Evolutionary conservation across 116 monocot species (phyloP).

Genomic region (Thalassia testudinum): DNA sequence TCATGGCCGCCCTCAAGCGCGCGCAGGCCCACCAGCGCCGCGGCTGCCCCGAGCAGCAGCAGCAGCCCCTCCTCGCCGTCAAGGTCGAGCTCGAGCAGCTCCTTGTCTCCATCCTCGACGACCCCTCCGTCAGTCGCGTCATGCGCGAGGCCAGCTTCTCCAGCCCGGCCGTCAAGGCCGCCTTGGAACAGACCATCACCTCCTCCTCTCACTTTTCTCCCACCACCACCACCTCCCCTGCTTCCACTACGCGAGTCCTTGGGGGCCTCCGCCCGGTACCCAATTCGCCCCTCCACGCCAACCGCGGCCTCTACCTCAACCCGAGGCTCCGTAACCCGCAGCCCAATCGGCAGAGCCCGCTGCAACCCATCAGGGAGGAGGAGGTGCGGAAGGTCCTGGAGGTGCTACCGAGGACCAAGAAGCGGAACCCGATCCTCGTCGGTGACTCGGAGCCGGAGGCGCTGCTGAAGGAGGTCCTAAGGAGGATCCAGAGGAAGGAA

Average conservation of each 20-base stretch:
- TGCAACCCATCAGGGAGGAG: constrained; percentile 10
- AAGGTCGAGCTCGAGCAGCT: constrained; percentile 93
- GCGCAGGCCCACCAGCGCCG: constrained; percentile 92
- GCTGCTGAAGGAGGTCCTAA: constrained; percentile 36
- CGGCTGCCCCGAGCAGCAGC: constrained; percentile 84
- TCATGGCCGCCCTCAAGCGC: constrained; percentile 88
- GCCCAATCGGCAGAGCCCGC: background rate
- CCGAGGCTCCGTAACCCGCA: constrained; percentile 25
- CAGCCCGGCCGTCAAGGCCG: constrained; percentile 62
- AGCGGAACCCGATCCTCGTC: constrained; percentile 72
- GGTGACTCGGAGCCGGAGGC: constrained; percentile 51
- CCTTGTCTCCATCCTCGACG: constrained; percentile 83
- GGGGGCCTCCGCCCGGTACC: background rate
- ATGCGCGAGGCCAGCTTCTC: constrained; percentile 96
- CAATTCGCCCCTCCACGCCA: background rate
- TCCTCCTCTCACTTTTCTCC: constrained; percentile 4
- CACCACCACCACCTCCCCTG: background rate
- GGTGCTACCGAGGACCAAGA: constrained; percentile 34
- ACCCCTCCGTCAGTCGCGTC: constrained; percentile 85
- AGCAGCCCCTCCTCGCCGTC: constrained; percentile 82
- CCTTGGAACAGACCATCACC: constrained; percentile 46
- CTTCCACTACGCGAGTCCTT: background rate
- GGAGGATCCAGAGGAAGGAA: constrained; percentile 25
- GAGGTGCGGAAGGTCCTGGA: constrained; percentile 48
- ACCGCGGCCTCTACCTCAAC: constrained; percentile 36